A percentile compares a stretch with the other conserved stretches of the same genome.
Conservation (phyloP, 1,284 basidiomycete genomes). For the Tetrapyrgos nigripes region DNA sequence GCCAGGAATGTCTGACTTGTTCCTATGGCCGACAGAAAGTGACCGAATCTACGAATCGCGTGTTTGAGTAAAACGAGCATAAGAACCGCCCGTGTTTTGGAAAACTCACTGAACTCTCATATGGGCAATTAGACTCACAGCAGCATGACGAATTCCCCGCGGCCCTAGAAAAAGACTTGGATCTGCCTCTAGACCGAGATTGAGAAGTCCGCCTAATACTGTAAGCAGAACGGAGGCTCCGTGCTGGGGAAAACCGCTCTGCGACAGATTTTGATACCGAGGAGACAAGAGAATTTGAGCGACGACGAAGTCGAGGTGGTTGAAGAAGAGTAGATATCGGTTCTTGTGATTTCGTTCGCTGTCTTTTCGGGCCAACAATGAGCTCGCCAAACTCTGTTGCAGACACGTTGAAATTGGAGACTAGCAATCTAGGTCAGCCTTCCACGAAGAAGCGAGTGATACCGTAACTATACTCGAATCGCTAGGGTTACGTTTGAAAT, state of each 20-base stretch:
- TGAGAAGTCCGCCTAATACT: background rate
- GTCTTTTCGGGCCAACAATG: background rate
- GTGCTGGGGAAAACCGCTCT: background rate
- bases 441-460: too few species aligned
- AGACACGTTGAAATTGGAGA: constrained; percentile 12
- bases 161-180: background rate
- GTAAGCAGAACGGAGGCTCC: background rate
- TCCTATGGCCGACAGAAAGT: background rate
- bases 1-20: background rate
- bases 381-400: constrained; percentile 4
- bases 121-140: constrained; percentile 7
- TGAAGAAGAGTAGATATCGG: background rate
- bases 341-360: background rate
- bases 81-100: background rate
- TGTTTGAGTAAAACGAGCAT: too few species aligned
- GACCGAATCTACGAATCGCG: constrained; percentile 1
- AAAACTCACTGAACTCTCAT: constrained; percentile 3
- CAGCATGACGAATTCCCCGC: constrained; percentile 3
- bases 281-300: background rate
- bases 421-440: background rate
- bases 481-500: background rate
- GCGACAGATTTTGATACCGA: background rate
- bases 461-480: too few species aligned
- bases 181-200: background rate
- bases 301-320: background rate